A percentile compares a stretch with the other conserved stretches of the same genome.
Conservation (phyloP, 495 filamentous ascomycete species). For the Penicillium turbatum region DNA sequence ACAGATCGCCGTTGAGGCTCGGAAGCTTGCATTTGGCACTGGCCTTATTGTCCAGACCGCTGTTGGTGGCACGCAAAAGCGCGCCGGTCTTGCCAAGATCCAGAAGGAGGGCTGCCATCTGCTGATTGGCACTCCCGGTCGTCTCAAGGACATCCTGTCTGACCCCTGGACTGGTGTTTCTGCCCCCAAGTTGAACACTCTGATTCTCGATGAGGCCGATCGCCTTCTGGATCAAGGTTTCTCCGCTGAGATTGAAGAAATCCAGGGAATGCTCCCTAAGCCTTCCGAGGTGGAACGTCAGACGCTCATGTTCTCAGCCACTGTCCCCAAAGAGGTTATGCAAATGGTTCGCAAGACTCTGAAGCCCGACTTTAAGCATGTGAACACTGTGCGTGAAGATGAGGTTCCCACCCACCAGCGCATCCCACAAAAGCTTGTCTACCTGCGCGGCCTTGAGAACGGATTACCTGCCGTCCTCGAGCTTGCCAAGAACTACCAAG, state of each 20-base stretch:
- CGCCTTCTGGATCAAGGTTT: constrained; percentile 89
- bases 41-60: constrained; percentile 76
- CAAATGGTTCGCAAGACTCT: constrained; percentile 64
- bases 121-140: constrained; percentile 85
- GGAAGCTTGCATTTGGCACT: constrained; percentile 61
- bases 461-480: constrained; percentile 71
- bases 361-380: constrained; percentile 72
- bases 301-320: constrained; percentile 91
- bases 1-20: constrained; percentile 84
- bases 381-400: constrained; percentile 74
- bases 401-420: constrained; percentile 79
- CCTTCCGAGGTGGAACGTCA: constrained; percentile 63
- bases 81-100: constrained; percentile 54
- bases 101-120: constrained; percentile 77
- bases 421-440: constrained; percentile 72
- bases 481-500: constrained; percentile 56
- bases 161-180: constrained; percentile 61
- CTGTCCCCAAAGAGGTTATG: constrained; percentile 79
- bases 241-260: constrained; percentile 66
- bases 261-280: constrained; percentile 62
- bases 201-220: constrained; percentile 95
- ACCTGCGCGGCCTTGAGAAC: constrained; percentile 67
- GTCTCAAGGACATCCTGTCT: constrained; percentile 76
- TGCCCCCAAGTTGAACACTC: constrained; percentile 66
- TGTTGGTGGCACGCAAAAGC: constrained; percentile 83